phyloP scores from a whole-genome alignment of 176 grass and related monocot genomes.

The Typha latifolia region DNA sequence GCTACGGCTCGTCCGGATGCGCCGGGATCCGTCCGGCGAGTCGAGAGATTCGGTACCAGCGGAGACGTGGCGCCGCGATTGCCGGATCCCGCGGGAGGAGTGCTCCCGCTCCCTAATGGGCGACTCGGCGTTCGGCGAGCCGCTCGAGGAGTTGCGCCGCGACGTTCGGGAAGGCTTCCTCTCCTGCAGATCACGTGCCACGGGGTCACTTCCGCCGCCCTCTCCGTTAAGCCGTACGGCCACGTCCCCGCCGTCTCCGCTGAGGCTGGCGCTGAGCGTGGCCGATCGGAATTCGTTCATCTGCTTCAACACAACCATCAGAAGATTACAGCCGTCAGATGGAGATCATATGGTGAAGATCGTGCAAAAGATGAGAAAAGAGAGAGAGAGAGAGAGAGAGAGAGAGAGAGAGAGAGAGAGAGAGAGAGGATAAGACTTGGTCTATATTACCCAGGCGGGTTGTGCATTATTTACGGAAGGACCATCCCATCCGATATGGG shows the following conservation, averaged over 20 bases:
- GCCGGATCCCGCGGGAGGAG: conserved; percentile 10
- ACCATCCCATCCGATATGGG: conserved; percentile 87
- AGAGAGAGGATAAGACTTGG: conserved; percentile 4
- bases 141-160: conserved; percentile 21
- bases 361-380: too few relatives aligned
- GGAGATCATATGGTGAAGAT: background rate
- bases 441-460: conserved; percentile 49
- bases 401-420: conserved; percentile 6
- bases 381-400: background rate
- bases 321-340: conserved; percentile 5
- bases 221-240: background rate
- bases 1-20: conserved; percentile 12
- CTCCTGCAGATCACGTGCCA: conserved; percentile 1
- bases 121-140: conserved; percentile 4
- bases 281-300: conserved; percentile 33
- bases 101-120: background rate
- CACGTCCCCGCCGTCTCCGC: conserved; percentile 30
- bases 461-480: conserved; percentile 20
- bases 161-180: conserved; percentile 5
- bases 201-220: conserved; percentile 11
- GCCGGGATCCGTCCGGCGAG: conserved; percentile 7
- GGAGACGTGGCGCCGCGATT: conserved; percentile 7
- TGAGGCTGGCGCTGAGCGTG: conserved; percentile 7
- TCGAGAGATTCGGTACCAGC: background rate
- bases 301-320: background rate